Conservation (phyloP, 306 rosid species). For the Sesbania bispinosa region DNA sequence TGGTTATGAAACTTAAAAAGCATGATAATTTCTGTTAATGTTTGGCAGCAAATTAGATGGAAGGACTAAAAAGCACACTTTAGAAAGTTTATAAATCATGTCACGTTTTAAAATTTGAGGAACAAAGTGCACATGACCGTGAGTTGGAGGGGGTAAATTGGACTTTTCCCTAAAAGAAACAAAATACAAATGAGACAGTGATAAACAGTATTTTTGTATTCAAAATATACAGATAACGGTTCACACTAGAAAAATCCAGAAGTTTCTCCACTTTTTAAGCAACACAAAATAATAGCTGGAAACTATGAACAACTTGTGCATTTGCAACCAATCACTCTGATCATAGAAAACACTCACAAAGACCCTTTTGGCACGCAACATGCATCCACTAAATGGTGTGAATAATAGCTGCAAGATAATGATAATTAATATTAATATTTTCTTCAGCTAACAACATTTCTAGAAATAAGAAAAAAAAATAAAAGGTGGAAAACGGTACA, state of each 20-base stretch:
- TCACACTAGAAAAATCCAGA: neutral
- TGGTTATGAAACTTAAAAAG: neutral
- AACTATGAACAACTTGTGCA: neutral
- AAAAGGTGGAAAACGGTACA: neutral
- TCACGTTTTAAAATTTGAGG: neutral
- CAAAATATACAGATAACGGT: too few species aligned
- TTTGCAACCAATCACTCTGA: neutral
- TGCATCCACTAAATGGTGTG: neutral
- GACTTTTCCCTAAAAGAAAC: neutral
- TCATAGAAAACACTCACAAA: neutral
- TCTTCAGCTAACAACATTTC: neutral
- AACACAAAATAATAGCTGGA: neutral
- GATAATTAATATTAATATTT: neutral
- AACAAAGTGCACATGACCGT: neutral
- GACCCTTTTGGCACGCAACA: neutral
- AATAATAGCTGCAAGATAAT: neutral
- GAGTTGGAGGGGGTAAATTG: neutral
- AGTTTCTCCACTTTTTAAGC: neutral
- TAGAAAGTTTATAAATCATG: neutral
- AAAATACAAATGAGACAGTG: neutral
- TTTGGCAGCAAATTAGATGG: neutral
- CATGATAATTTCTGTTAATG: neutral
- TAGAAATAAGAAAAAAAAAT: neutral
- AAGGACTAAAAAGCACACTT: neutral
- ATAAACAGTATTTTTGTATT: neutral